A percentile compares a stretch with the other conserved stretches of the same genome.
Conservation (phyloP, 495 filamentous ascomycete genomes). For the Choiromyces venosus region DNA sequence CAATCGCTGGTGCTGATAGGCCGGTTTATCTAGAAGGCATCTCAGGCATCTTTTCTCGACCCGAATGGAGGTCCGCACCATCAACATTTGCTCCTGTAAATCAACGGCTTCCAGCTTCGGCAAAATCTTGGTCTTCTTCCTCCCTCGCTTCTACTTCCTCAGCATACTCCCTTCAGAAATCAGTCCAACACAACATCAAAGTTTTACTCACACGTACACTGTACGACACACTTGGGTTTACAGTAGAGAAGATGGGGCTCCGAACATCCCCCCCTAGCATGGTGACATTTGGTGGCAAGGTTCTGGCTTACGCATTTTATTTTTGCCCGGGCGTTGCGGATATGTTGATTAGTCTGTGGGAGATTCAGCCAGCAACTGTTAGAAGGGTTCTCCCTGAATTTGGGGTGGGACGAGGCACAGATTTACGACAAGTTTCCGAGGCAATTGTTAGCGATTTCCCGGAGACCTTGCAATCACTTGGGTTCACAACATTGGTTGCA, state of each 20-base stretch:
- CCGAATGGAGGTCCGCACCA: conserved; percentile 78
- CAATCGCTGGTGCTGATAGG: conserved; percentile 69
- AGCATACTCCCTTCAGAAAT: conserved; percentile 74
- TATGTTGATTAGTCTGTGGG: conserved; percentile 78
- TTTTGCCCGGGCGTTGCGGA: conserved; percentile 89
- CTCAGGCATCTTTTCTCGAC: conserved; percentile 79
- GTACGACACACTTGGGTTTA: conserved; percentile 76
- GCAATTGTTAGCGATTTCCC: conserved; percentile 70
- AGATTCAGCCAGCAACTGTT: conserved; percentile 57
- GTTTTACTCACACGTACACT: conserved; percentile 86
- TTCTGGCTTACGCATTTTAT: conserved; percentile 91
- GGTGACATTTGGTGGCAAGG: conserved; percentile 90
- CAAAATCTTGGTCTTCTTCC: conserved; percentile 51
- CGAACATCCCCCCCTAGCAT: conserved; percentile 85
- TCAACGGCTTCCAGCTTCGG: conserved; percentile 48
- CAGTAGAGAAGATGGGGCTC: conserved; percentile 86
- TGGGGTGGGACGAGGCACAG: conserved; percentile 47
- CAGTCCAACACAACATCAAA: conserved; percentile 88
- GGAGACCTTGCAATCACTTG: conserved; percentile 59
- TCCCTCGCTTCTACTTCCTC: conserved; percentile 61
- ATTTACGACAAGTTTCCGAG: conserved; percentile 49
- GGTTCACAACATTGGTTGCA: conserved; percentile 62
- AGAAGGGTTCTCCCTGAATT: conserved; percentile 66
- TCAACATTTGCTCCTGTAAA: conserved; percentile 58
- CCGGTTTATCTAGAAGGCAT: conserved; percentile 78